Evolutionary conservation across 2,329 filamentous ascomycete genomes (phyloP).

Genomic region (Cytospora piceae): DNA sequence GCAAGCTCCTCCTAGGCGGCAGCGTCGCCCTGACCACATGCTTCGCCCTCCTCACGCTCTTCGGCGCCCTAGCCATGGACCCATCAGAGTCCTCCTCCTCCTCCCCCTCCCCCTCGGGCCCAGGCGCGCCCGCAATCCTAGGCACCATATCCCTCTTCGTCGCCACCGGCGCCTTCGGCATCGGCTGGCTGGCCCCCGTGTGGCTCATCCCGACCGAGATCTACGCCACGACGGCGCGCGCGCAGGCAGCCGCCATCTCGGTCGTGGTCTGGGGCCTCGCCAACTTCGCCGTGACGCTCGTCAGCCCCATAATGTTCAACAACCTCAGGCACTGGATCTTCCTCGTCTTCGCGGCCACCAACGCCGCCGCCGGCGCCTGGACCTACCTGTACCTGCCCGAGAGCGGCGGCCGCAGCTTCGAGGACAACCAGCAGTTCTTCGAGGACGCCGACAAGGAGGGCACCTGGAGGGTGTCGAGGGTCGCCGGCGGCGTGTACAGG

Average conservation of each 20-base stretch:
- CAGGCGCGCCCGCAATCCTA: slow-evolving; percentile 50
- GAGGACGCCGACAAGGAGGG: slow-evolving; percentile 52
- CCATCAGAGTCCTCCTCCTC: slow-evolving; percentile 11
- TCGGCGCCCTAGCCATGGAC: slow-evolving; percentile 52
- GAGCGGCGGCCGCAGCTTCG: slow-evolving; percentile 60
- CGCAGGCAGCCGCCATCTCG: slow-evolving; percentile 57
- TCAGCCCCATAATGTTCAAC: slow-evolving; percentile 42
- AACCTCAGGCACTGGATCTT: slow-evolving; percentile 63
- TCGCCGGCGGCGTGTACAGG: slow-evolving; percentile 53
- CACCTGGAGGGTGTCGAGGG: slow-evolving; percentile 57
- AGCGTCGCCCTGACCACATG: slow-evolving; percentile 50
- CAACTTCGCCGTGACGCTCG: slow-evolving; percentile 50
- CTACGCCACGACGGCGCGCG: slow-evolving; percentile 57
- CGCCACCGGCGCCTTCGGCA: slow-evolving; percentile 63
- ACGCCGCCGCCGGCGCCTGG: slow-evolving; percentile 57
- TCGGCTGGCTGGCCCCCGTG: slow-evolving; percentile 62
- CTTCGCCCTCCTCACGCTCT: slow-evolving; percentile 56
- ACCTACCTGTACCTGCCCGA: slow-evolving; percentile 57
- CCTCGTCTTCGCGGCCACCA: slow-evolving; percentile 58
- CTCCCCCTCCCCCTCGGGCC: slow-evolving; percentile 38
- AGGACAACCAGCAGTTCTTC: slow-evolving; percentile 65
- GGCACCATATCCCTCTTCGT: slow-evolving; percentile 57
- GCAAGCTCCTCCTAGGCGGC: slow-evolving; percentile 57
- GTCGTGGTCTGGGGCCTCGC: slow-evolving; percentile 61
- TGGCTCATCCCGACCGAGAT: slow-evolving; percentile 66